Base-by-base conservation (phyloP, 495 filamentous ascomycete genomes). In the Xylaria telfairii region DNA sequence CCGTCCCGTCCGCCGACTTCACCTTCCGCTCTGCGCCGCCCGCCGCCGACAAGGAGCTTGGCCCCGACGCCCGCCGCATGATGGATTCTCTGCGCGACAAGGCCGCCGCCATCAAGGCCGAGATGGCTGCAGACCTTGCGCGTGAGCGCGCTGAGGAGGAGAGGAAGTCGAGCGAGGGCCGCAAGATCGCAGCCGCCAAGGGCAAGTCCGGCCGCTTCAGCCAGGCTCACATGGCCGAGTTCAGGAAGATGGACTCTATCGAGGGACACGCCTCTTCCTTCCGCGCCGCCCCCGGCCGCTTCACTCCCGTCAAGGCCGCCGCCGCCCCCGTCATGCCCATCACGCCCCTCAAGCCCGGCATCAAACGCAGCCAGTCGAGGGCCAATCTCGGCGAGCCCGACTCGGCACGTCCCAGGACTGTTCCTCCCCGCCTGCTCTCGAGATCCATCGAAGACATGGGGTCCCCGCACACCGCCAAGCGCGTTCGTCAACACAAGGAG, bases 161-260 rank as follows among this genome's bases (percentile, higher is more conserved):
- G 21, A 80, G 79, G 37, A 83, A 81, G 56, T 67, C 79, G 6
- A 69, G 73, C 41, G 80, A 71, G 42, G 85, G 82, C 17, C 90
- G 94, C 69, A 93, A 89, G 80, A 92, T 96, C 71, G 93, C 91
- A 6, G 85, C 87, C 59, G 88, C 94, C 24, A 96, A 91, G 80
- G 91, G 93, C 62, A 95, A 91, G 77, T 84, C 87, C 57, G 82
- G 89, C 46, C 87, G 94, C 5, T 98, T 90, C 81, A 96, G 92
- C 74, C 89, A 92, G 67, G 88, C 87, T 61, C 94, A 98, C 77
- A 92, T 92, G 88, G 88, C 89, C 61, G 86, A 94, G 76, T 98
- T 98, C 83, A 93, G 92, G 81, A 98, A 96, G 85, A 97, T 98
- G 94, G 93, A 97, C 74, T 97, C 93, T 13, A 98, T 98, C 79